Conservation (phyloP, 176 grass and related monocot genomes). For the Poa pratensis region DNA sequence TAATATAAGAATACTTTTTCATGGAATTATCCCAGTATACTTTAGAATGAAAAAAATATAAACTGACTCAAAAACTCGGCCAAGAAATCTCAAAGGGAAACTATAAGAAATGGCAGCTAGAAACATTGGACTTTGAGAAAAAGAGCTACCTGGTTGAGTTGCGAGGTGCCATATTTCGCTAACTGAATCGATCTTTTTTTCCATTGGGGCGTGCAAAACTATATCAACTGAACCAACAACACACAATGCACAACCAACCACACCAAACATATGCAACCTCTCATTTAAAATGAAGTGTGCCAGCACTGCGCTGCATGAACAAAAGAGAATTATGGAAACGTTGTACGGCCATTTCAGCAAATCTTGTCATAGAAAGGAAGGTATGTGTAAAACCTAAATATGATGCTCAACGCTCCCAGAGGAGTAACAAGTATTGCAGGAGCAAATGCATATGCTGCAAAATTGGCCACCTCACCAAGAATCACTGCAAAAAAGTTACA, state of each 20-base stretch:
- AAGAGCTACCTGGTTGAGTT: conserved; percentile 70
- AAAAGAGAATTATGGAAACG: conserved; percentile 47
- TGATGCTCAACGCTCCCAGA: conserved; percentile 86
- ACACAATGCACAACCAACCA: conserved; percentile 81
- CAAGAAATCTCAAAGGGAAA: neutral
- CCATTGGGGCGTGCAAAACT: conserved; percentile 88
- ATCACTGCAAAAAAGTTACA: conserved; percentile 59
- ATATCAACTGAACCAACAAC: conserved; percentile 82
- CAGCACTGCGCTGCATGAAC: conserved; percentile 84
- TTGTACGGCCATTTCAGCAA: neutral
- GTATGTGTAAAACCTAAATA: conserved; percentile 71
- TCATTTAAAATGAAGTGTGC: conserved; percentile 85
- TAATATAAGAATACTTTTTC: neutral
- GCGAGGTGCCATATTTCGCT: conserved; percentile 94
- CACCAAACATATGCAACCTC: conserved; percentile 88
- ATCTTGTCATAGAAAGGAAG: neutral
- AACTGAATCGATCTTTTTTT: conserved; percentile 82
- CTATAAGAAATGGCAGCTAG: conserved; percentile 17
- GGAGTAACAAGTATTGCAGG: conserved; percentile 89
- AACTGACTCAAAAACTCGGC: too few species aligned
- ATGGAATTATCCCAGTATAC: neutral
- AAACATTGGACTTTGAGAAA: neutral
- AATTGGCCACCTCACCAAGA: conserved; percentile 80
- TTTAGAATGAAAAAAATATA: neutral
- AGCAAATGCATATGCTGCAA: conserved; percentile 88